Percentiles rank a stretch among this genome's conserved stretches.
These are phyloP conservation scores for Suhomyces anneliseae DNA, from an alignment of 1,139 yeast species.

Conservation along the genomic window DNA sequence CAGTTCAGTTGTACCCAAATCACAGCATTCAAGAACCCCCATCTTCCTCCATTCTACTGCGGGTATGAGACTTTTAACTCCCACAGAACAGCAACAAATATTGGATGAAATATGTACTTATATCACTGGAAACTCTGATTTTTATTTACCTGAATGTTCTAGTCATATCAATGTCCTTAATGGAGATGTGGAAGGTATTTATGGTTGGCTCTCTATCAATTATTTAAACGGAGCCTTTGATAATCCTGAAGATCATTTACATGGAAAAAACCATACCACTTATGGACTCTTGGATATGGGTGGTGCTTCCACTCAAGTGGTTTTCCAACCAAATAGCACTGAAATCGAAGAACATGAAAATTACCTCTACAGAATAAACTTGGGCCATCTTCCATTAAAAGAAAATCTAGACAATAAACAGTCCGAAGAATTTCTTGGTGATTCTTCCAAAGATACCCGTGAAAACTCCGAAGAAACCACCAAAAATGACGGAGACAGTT, in stretches of 20 bases:
- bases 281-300: conserved; percentile 85
- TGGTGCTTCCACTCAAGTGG: conserved; percentile 84
- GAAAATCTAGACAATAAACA: not conserved
- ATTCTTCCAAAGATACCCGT: not conserved
- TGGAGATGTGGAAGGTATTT: conserved; percentile 78
- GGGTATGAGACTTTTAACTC: conserved; percentile 69
- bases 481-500: not conserved
- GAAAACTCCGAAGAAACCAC: not conserved
- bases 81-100: conserved; percentile 51
- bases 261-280: conserved; percentile 56
- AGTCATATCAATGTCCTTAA: conserved; percentile 67
- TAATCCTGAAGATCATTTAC: conserved; percentile 45
- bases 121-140: conserved; percentile 51
- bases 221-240: conserved; percentile 64
- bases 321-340: conserved; percentile 66
- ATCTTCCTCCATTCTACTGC: conserved; percentile 79
- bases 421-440: not conserved
- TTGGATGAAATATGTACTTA: conserved; percentile 57
- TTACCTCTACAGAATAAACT: conserved; percentile 51
- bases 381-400: conserved; percentile 39
- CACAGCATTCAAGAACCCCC: conserved; percentile 72
- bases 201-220: conserved; percentile 80
- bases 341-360: conserved; percentile 56
- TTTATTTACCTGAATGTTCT: conserved; percentile 58
- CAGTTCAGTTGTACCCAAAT: conserved; percentile 58